phyloP scores from a whole-genome alignment of 768 basidiomycete genomes.

The Pluteus cervinus region DNA sequence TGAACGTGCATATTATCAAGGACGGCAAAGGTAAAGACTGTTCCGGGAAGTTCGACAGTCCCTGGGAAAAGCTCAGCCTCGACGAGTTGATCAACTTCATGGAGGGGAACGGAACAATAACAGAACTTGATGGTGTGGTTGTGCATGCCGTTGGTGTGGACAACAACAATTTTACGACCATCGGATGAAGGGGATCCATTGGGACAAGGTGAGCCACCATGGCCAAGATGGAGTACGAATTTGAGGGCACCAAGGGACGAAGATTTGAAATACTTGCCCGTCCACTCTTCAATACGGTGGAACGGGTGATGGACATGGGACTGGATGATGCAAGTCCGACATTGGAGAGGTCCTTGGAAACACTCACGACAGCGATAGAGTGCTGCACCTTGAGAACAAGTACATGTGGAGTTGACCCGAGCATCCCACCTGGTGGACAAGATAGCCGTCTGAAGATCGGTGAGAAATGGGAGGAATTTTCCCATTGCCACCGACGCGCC shows the following conservation, averaged over 20 bases:
- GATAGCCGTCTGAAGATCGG: no score
- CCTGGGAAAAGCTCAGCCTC: slow-evolving; percentile 9
- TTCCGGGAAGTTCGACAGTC: slow-evolving; percentile 10
- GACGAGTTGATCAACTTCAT: slow-evolving; percentile 5
- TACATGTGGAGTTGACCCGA: no score
- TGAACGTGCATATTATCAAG: slow-evolving; percentile 23
- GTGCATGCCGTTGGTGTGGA: slow-evolving; percentile 15
- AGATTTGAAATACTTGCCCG: slow-evolving; percentile 7
- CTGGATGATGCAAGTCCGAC: slow-evolving; percentile 9
- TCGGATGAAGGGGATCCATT: neutral
- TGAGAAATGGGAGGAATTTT: no score
- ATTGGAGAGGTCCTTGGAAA: neutral
- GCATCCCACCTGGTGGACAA: no score
- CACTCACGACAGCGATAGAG: slow-evolving; percentile 1
- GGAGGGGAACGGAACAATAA: neutral
- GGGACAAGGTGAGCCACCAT: slow-evolving; percentile 11
- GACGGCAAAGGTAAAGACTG: slow-evolving; percentile 13
- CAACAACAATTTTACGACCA: slow-evolving; percentile 4
- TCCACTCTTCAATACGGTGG: slow-evolving; percentile 14
- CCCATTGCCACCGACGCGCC: no score
- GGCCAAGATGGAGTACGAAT: slow-evolving; percentile 9
- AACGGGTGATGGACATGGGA: slow-evolving; percentile 10
- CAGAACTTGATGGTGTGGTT: slow-evolving; percentile 9
- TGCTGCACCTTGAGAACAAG: no score
- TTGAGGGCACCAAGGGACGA: slow-evolving; percentile 7